Evolutionary conservation across 176 grass and related monocot genomes (phyloP).

Genomic region (Bromus sterilis): DNA sequence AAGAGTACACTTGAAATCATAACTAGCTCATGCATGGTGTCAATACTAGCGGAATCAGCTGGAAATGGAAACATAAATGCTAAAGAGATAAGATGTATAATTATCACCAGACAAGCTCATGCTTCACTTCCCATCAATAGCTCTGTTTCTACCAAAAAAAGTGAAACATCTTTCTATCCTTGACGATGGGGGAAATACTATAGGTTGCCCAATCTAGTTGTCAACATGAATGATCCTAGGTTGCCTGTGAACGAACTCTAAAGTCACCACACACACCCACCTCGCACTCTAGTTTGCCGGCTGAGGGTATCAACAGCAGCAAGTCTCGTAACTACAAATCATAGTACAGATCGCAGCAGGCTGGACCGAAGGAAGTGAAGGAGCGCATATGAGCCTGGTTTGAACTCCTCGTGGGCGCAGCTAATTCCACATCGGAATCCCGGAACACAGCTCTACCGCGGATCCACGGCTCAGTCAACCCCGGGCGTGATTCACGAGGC

Average conservation of each 20-base stretch:
- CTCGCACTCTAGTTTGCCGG: background rate
- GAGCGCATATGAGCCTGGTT: background rate
- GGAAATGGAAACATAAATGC: background rate
- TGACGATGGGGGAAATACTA: background rate
- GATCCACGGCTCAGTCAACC: background rate
- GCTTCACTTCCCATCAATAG: background rate
- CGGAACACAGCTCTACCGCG: background rate
- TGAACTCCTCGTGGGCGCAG: background rate
- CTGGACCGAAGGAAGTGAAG: background rate
- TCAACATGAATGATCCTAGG: background rate
- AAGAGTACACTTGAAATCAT: background rate
- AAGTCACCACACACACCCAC: background rate
- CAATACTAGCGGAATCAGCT: background rate
- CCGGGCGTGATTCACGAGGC: slow-evolving; percentile 12
- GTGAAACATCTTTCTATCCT: background rate
- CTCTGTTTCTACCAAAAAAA: background rate
- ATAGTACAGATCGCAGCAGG: background rate
- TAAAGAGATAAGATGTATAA: background rate
- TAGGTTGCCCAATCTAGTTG: background rate
- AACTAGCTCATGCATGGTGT: background rate
- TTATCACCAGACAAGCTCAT: background rate
- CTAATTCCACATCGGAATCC: background rate
- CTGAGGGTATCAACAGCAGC: background rate
- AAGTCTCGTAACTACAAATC: background rate
- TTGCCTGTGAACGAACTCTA: background rate